Evolutionary conservation across 306 rosid genomes (phyloP).

Genomic region (Prunus persica): Prunus_persica_NCBIv2 NC_034014.1:8313001-8313500

Average conservation of each 20-base stretch:
- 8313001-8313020: too few relatives aligned
- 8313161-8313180: slow-evolving; percentile 25
- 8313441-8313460: slow-evolving; percentile 96
- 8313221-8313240: slow-evolving; percentile 91
- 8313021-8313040: too few relatives aligned
- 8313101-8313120: not conserved
- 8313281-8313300: slow-evolving; percentile 77
- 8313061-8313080: too few relatives aligned
- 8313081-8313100: too few relatives aligned
- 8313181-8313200: slow-evolving; percentile 81
- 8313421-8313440: slow-evolving; percentile 84
- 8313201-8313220: slow-evolving; percentile 75
- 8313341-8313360: slow-evolving; percentile 92
- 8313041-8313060: too few relatives aligned
- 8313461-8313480: slow-evolving; percentile 29
- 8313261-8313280: slow-evolving; percentile 95
- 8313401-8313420: slow-evolving; percentile 96
- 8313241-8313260: slow-evolving; percentile 85
- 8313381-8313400: slow-evolving; percentile 89
- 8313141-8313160: slow-evolving; percentile 17
- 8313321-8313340: slow-evolving; percentile 89
- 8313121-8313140: slow-evolving; percentile 10
- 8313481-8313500: slow-evolving; percentile 3
- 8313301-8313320: slow-evolving; percentile 82
- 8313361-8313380: slow-evolving; percentile 73